These are phyloP conservation scores for Ascochyta clinopodiicola DNA, from an alignment of 2,329 filamentous ascomycete species.

Conservation along the genomic window DNA sequence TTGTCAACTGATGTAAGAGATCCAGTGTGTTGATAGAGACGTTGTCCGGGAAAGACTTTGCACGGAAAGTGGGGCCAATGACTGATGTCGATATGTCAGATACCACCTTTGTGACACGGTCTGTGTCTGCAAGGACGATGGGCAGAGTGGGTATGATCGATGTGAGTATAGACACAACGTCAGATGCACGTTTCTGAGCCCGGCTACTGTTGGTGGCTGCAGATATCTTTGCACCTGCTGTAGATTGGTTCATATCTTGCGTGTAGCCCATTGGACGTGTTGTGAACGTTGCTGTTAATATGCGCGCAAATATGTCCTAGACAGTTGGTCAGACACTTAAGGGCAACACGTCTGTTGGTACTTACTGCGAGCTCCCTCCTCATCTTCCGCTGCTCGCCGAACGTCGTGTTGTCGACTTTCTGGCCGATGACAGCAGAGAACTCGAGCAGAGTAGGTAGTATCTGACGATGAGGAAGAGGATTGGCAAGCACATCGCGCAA, in stretches of 20 bases:
- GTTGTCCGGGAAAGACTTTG: constrained; percentile 86
- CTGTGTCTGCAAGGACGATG: constrained; percentile 82
- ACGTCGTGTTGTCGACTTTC: constrained; percentile 97
- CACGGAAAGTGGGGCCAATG: constrained; percentile 80
- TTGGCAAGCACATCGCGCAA: constrained; percentile 88
- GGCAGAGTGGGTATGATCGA: constrained; percentile 80
- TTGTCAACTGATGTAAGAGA: constrained; percentile 78
- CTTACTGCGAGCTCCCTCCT: constrained; percentile 83
- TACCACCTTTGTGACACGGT: constrained; percentile 80
- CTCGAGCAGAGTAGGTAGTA: constrained; percentile 82
- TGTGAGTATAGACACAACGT: constrained; percentile 80
- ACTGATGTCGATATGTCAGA: constrained; percentile 83
- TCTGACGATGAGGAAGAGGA: constrained; percentile 92
- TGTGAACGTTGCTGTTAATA: constrained; percentile 93
- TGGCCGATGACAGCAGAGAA: constrained; percentile 89
- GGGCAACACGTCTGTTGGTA: constrained; percentile 36
- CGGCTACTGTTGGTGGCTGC: constrained; percentile 44
- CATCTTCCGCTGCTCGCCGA: constrained; percentile 93
- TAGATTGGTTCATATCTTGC: constrained; percentile 59
- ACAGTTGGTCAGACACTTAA: constrained; percentile 4
- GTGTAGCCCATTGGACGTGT: constrained; percentile 79
- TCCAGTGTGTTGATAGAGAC: constrained; percentile 74
- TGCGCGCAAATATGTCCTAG: constrained; percentile 84
- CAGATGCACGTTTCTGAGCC: constrained; percentile 54
- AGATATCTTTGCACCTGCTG: constrained; percentile 27